Evolutionary conservation across 371 early-diverging fungal genomes (phyloP), one percentile per base, ranked within the genome.

Genomic region (Mucor saturninus): DNA sequence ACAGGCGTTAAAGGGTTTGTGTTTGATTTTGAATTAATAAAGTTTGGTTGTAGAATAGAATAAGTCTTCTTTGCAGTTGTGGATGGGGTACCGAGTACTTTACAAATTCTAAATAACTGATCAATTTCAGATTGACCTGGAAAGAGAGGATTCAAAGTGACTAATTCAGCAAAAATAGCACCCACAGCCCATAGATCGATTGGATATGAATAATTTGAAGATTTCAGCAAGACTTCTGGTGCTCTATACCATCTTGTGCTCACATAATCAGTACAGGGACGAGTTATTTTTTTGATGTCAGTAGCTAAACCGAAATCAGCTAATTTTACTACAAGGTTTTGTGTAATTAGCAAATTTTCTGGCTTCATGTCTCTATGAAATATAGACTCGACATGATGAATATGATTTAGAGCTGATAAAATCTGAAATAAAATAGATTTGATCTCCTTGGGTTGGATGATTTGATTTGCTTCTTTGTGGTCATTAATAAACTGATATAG

Each of bases 151-250:
- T 81, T 74, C 14, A 92, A 78, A 9, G 85, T 88, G 40, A 91
- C 82, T 29, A 99, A 69, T 77, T 99, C 99, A 9, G 95, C 93
- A 11, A 94, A 77, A 28, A 99, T 97, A 3, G 93, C 83, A 1
- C 99, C 99, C 0, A 96, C 83, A 1, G 98, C 98, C 99, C 99
- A 99, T 21, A 99, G 81, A 75, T 99, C 99, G 32, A 99, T 93
- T 6, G 98, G 96, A 35, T 88, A 92, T 10, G 93, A 88, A 66
- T 99, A 99, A 35, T 76, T 75, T 1, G 91, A 86, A 8, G 89
- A 88, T 29, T 93, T 88, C 37, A 98, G 79, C 14, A 99, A 72
- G 4, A 99, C 90, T 79, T 99, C 99, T 30, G 99, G 99, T 6
- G 99, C 95, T 32, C 99, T 90, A 76, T 99, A 92, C 98, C 98